Conservation (phyloP, 352 stramenopile species). For the Pythium apleroticum region DNA sequence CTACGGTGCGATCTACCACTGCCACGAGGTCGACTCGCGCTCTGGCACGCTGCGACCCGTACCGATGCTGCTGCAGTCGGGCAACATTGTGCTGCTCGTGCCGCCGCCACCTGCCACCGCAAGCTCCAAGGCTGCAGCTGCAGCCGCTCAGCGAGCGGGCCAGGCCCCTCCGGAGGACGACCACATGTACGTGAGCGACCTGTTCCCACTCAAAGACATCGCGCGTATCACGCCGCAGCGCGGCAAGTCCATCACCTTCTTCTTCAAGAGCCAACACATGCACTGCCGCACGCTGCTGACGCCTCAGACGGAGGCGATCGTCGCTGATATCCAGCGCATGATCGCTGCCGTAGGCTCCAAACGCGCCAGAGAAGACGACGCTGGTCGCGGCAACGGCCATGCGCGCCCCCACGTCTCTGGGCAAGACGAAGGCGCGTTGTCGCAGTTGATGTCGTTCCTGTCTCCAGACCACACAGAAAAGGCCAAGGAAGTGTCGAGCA, state of each 20-base stretch:
- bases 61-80: constrained; percentile 65
- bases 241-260: constrained; percentile 77
- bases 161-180: constrained; percentile 16
- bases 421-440: constrained; percentile 29
- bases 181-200: constrained; percentile 57
- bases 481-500: constrained; percentile 80
- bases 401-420: constrained; percentile 7
- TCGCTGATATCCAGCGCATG: constrained; percentile 65
- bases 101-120: neutral
- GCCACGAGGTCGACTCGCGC: constrained; percentile 60
- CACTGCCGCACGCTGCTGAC: constrained; percentile 75
- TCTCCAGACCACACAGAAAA: constrained; percentile 70
- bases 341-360: constrained; percentile 49
- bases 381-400: constrained; percentile 3
- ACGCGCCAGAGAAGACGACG: constrained; percentile 36
- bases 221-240: constrained; percentile 73
- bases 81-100: constrained; percentile 62
- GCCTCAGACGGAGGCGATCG: constrained; percentile 67
- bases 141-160: neutral
- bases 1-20: constrained; percentile 63
- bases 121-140: constrained; percentile 8
- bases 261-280: constrained; percentile 66
- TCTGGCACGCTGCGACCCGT: constrained; percentile 56
- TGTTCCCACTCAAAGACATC: constrained; percentile 67
- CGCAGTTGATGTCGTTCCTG: constrained; percentile 67